These are phyloP conservation scores for Paramecium sonneborni DNA, from an alignment of 73 alveolate species.

Conservation along the genomic window DNA sequence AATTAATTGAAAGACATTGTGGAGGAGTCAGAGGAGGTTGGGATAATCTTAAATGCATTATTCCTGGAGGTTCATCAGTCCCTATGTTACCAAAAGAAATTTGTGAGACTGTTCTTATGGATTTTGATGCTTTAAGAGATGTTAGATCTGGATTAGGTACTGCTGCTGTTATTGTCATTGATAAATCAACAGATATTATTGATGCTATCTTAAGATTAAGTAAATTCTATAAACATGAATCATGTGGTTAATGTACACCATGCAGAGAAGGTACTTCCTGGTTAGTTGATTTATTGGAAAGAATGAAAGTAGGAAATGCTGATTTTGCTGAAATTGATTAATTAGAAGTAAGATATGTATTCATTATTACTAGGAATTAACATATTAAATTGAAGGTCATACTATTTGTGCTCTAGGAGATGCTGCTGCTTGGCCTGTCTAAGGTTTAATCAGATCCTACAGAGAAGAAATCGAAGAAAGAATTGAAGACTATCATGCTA, in stretches of 20 bases:
- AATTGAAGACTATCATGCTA: constrained; percentile 85
- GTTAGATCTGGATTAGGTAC: constrained; percentile 91
- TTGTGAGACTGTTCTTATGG: constrained; percentile 89
- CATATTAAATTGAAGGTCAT: constrained; percentile 90
- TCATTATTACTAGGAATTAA: constrained; percentile 62
- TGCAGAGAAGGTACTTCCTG: constrained; percentile 96
- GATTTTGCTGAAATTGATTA: constrained; percentile 91
- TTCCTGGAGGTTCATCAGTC: constrained; percentile 94
- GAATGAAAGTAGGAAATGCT: constrained; percentile 90
- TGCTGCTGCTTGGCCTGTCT: constrained; percentile 97
- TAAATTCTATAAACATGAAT: constrained; percentile 87
- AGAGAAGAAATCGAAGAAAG: constrained; percentile 91
- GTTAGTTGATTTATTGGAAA: constrained; percentile 84
- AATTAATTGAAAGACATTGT: constrained; percentile 86
- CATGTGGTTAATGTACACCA: constrained; percentile 95
- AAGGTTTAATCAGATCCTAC: constrained; percentile 83
- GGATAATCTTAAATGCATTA: constrained; percentile 85
- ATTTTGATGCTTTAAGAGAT: constrained; percentile 88
- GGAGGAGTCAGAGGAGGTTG: constrained; percentile 96
- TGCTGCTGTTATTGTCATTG: constrained; percentile 95
- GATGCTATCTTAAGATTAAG: constrained; percentile 88
- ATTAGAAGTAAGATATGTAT: constrained; percentile 67
- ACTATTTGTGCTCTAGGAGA: constrained; percentile 94
- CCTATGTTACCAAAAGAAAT: constrained; percentile 82
- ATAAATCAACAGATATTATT: constrained; percentile 85